Evolutionary conservation across 352 stramenopile genomes (phyloP).

Genomic region (Thraustotheca clavata): DNA sequence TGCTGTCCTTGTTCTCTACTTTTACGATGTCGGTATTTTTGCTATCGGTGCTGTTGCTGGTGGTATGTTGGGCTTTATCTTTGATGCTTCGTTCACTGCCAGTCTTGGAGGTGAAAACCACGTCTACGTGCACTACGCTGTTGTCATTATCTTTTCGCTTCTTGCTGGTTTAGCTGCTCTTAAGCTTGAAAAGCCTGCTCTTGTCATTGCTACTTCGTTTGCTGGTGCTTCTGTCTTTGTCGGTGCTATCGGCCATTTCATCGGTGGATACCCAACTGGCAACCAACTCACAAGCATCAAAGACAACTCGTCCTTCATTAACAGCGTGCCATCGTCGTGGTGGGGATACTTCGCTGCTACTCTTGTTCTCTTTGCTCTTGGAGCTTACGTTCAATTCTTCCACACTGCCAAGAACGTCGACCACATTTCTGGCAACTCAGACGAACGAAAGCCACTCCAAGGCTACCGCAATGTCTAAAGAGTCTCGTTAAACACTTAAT

Average conservation of each 20-base stretch:
- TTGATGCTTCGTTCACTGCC: constrained; percentile 38
- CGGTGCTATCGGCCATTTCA: constrained; percentile 58
- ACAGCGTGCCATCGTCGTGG: constrained; percentile 58
- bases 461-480: constrained; percentile 8
- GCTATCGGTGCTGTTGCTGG: constrained; percentile 33
- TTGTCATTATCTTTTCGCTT: constrained; percentile 36
- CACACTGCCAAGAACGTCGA: constrained; percentile 23
- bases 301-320: constrained; percentile 33
- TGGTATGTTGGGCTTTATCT: constrained; percentile 36
- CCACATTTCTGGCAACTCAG: constrained; percentile 20
- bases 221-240: constrained; percentile 43
- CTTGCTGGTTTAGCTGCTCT: constrained; percentile 36
- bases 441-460: constrained; percentile 10
- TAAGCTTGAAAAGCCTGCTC: constrained; percentile 45
- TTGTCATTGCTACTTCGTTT: constrained; percentile 49
- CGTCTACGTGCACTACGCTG: constrained; percentile 37
- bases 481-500: not conserved
- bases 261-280: constrained; percentile 53
- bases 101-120: constrained; percentile 34
- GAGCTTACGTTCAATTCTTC: constrained; percentile 30
- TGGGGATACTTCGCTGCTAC: constrained; percentile 64
- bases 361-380: constrained; percentile 45
- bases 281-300: constrained; percentile 43
- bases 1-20: constrained; percentile 28
- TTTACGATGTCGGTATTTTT: constrained; percentile 45